phyloP scores from a whole-genome alignment of 2,329 filamentous ascomycete genomes.

The Fusarium subglutinans region DNA sequence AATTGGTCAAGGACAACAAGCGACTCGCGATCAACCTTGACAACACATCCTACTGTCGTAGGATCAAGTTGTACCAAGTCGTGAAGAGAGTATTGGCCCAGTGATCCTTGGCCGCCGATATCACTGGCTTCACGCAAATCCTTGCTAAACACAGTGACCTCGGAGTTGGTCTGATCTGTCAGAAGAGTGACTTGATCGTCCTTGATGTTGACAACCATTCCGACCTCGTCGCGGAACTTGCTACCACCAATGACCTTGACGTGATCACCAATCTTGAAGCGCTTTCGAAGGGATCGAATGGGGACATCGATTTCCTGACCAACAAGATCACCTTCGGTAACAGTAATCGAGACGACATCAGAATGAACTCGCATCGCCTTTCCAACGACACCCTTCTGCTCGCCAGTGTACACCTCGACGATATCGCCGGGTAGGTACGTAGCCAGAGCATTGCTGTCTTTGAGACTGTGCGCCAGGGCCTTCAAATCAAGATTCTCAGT shows the following conservation, averaged over 20 bases:
- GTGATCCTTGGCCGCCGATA: constrained; percentile 82
- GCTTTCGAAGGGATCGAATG: constrained; percentile 89
- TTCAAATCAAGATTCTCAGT: constrained; percentile 93
- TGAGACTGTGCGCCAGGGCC: constrained; percentile 88
- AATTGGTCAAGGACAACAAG: constrained; percentile 91
- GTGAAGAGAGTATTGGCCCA: constrained; percentile 91
- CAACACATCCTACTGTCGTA: constrained; percentile 89
- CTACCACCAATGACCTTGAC: constrained; percentile 98
- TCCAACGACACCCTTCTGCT: constrained; percentile 91
- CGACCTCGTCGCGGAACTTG: constrained; percentile 92
- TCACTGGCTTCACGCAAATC: constrained; percentile 94
- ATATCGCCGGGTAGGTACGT: constrained; percentile 92
- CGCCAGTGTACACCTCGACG: constrained; percentile 95
- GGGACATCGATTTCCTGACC: constrained; percentile 93
- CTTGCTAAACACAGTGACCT: constrained; percentile 98
- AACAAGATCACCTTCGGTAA: constrained; percentile 81
- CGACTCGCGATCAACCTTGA: constrained; percentile 95
- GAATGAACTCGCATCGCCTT: constrained; percentile 86
- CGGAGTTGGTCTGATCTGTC: constrained; percentile 90
- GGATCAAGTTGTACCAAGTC: constrained; percentile 95
- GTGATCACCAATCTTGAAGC: constrained; percentile 93
- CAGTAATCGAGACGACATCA: constrained; percentile 89
- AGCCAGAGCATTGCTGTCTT: constrained; percentile 81
- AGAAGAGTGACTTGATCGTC: constrained; percentile 93
- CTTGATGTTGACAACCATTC: constrained; percentile 93